Percentiles rank a stretch among this genome's conserved stretches.
These are phyloP conservation scores for Solanum sitiens DNA, from an alignment of 257 asterid species.

Conservation along the genomic window DNA sequence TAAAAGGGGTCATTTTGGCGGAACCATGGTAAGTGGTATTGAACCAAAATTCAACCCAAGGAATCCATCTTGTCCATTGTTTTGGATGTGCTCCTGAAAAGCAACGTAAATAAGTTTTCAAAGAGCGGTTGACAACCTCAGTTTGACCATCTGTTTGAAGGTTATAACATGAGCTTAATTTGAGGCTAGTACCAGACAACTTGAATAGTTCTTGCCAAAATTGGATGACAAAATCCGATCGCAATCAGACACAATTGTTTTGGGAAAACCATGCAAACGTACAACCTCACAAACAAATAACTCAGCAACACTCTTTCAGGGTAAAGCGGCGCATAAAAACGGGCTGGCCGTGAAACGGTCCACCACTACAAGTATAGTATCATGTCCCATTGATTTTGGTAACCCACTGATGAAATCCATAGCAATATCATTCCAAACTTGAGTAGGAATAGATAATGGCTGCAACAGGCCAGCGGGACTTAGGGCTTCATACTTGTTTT, in stretches of 20 bases:
- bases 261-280: background rate
- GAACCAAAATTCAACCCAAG: background rate
- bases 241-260: background rate
- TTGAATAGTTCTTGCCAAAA: background rate
- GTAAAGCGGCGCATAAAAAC: too few relatives aligned
- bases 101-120: background rate
- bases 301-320: background rate
- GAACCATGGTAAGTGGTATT: background rate
- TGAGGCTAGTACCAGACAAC: background rate
- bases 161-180: background rate
- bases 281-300: background rate
- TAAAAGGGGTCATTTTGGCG: background rate
- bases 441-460: background rate
- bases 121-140: background rate
- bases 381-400: background rate
- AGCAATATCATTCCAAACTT: background rate
- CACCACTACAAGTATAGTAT: background rate
- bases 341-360: background rate
- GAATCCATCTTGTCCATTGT: background rate
- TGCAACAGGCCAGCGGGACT: background rate
- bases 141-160: background rate
- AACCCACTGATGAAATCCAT: background rate
- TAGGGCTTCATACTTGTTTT: background rate
- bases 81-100: background rate
- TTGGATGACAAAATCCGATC: background rate